Evolutionary conservation across 371 early-diverging fungal genomes (phyloP), one percentile per base, ranked within the genome.

Genomic region (Mortierella sp.): DNA sequence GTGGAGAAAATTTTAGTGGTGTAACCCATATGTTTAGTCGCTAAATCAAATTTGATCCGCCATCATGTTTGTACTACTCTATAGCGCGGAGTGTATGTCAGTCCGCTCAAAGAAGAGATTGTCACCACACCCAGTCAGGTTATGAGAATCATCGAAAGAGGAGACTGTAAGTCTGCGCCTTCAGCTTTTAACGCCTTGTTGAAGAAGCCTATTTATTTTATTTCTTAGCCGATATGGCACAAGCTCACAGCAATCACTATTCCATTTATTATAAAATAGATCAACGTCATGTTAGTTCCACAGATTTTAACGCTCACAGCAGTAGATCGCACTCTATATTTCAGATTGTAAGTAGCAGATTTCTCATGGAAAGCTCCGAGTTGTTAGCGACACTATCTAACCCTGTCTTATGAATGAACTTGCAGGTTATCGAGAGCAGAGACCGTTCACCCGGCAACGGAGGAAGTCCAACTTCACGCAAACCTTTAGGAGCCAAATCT

Each of bases 81-180:
- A n/a, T 84, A 93, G 92, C 87, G 93, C 62, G 97, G 96, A 35
- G 93, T 96, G 1, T 97, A 94, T 81, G 96, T 97, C 5, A 90
- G 91, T 52, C 94, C 95, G 9, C 83, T 97, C 58, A 94, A 93
- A 37, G 97, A 98, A 80, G 94, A 96, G 64, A 92, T 97, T 49
- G 96, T 99, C 14, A 91, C 93, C n/a, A 90, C 89, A 26, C 91
- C 94, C 0, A 87, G 88, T 39, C 94, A 98, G 76, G 96, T 96
- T 18, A 87, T 93, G 84, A 85, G 90, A 24, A 87, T 96, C 51
- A 90, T 99, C 58, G 85, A 87, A 30, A 86, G 86, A 58, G 98
- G 98, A 54, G 95, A 97, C 85, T 83, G 93, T 88, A 89, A 52
- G 73, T 63, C 9, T 32, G 10, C 20, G 3, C 26, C 20, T 26